Conservation (phyloP, 1,139 yeast genomes). For the Candida sp. region DNA sequence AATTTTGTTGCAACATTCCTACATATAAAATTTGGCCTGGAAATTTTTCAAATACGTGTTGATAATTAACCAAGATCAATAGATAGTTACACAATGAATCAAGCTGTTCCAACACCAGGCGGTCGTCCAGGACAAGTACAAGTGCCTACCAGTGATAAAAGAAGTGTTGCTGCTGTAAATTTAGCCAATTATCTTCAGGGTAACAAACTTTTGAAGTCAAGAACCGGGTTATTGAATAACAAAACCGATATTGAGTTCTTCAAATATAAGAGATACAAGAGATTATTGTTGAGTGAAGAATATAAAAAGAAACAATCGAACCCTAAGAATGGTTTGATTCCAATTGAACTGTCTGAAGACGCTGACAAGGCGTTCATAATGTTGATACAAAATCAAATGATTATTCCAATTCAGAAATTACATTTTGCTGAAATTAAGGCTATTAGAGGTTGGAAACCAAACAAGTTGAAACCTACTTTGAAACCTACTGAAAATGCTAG, state of each 20-base stretch:
- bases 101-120: conserved; percentile 1
- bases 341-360: conserved; percentile 46
- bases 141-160: conserved; percentile 14
- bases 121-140: conserved; percentile 8
- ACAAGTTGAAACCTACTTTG: conserved; percentile 72
- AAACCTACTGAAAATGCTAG: conserved; percentile 65
- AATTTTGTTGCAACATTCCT: too few relatives aligned
- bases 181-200: conserved; percentile 72
- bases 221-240: conserved; percentile 75
- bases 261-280: conserved; percentile 75
- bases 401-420: conserved; percentile 71
- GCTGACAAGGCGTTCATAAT: conserved; percentile 64
- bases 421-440: conserved; percentile 70
- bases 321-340: conserved; percentile 57
- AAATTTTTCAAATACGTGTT: conserved; percentile 1
- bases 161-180: conserved; percentile 33
- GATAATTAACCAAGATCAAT: background rate
- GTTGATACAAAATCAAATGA: conserved; percentile 71
- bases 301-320: conserved; percentile 57
- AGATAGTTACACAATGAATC: background rate
- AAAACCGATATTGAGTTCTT: conserved; percentile 73
- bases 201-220: conserved; percentile 63
- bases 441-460: conserved; percentile 60
- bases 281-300: conserved; percentile 75
- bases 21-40: background rate